Conservation (phyloP, 192 early-diverging fungal species). For the Cetraspora pellucida region DNA sequence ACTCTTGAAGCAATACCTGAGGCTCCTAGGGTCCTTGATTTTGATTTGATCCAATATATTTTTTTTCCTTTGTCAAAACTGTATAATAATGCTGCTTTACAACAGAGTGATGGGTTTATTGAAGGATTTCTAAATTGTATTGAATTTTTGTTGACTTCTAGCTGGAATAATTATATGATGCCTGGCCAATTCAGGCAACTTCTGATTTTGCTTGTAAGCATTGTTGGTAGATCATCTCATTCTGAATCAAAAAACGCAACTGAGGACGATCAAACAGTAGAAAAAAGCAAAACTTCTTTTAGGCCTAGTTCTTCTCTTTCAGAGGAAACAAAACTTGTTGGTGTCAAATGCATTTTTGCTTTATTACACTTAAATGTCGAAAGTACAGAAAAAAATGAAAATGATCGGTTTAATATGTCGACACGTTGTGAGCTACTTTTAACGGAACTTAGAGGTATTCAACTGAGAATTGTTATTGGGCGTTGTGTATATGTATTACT, state of each 20-base stretch:
- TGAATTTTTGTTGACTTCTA: slow-evolving; percentile 21
- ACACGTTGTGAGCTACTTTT: background rate
- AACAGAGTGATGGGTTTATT: slow-evolving; percentile 24
- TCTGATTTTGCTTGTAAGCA: slow-evolving; percentile 31
- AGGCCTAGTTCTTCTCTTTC: slow-evolving; percentile 5
- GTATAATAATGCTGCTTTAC: slow-evolving; percentile 2
- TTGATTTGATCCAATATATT: slow-evolving; percentile 36
- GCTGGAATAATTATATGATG: slow-evolving; percentile 25
- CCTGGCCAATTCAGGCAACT: slow-evolving; percentile 27
- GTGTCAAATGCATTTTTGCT: slow-evolving; percentile 34
- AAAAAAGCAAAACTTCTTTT: background rate
- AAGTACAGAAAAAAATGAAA: background rate
- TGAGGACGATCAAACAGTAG: background rate
- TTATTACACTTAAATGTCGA: slow-evolving; percentile 15
- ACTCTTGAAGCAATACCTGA: slow-evolving; percentile 25
- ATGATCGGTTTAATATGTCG: background rate
- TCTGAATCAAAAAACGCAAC: background rate
- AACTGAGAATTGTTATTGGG: slow-evolving; percentile 25
- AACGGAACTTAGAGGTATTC: slow-evolving; percentile 12
- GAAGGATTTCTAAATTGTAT: slow-evolving; percentile 37
- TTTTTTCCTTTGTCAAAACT: slow-evolving; percentile 31
- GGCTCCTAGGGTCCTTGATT: slow-evolving; percentile 7
- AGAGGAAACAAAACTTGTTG: slow-evolving; percentile 38
- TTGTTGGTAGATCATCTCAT: slow-evolving; percentile 20
- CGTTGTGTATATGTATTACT: slow-evolving; percentile 31